Conservation (phyloP, 2,329 filamentous ascomycete genomes). For the Monosporascus ibericus region DNA sequence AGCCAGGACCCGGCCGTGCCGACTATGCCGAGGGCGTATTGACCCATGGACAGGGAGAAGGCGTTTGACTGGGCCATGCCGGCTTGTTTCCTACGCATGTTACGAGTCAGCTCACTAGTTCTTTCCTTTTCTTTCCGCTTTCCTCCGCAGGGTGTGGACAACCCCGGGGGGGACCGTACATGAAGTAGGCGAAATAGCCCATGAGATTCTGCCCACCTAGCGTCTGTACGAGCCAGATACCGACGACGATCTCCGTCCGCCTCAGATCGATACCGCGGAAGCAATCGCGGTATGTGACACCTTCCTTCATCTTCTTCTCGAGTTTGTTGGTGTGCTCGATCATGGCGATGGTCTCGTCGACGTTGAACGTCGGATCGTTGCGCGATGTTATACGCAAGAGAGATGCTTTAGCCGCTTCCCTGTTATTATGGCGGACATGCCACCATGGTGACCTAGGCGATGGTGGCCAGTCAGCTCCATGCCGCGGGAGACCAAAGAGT, state of each 20-base stretch:
- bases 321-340: conserved; percentile 48
- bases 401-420: conserved; percentile 33
- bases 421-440: conserved; percentile 38
- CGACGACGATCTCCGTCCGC: conserved; percentile 46
- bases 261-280: conserved; percentile 46
- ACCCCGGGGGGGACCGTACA: conserved; percentile 12
- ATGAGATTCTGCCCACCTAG: conserved; percentile 43
- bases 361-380: conserved; percentile 33
- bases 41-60: conserved; percentile 40
- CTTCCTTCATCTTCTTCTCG: conserved; percentile 36
- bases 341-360: conserved; percentile 44
- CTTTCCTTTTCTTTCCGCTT: not conserved
- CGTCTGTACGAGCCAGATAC: conserved; percentile 43
- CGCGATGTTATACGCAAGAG: conserved; percentile 35
- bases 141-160: conserved; percentile 7
- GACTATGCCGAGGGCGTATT: conserved; percentile 44
- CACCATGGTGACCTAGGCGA: conserved; percentile 42
- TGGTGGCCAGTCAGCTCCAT: not conserved
- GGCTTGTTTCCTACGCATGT: conserved; percentile 30
- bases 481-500: no score
- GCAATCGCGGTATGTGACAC: conserved; percentile 42
- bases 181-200: conserved; percentile 42
- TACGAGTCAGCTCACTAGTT: not conserved
- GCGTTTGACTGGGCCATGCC: conserved; percentile 38
- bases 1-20: conserved; percentile 47